Percentiles rank a stretch among this genome's conserved stretches.
phyloP scores from a whole-genome alignment of 441 rosid genomes.

The Jatropha multifida region DNA sequence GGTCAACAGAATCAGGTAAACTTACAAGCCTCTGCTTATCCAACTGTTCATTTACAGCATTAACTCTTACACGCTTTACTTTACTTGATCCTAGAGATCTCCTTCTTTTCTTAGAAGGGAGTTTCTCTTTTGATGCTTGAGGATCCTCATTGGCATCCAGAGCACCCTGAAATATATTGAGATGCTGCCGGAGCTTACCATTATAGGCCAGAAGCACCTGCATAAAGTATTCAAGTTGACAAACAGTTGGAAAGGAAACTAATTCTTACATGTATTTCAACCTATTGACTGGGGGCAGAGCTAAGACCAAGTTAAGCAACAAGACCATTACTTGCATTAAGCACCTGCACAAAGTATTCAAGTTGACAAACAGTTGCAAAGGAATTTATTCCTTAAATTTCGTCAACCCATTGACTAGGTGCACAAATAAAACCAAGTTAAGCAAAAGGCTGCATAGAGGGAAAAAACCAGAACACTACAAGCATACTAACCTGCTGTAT shows the following conservation, averaged over 20 bases:
- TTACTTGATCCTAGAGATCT: slow-evolving; percentile 36
- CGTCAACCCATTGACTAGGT: neutral
- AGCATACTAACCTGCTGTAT: slow-evolving; percentile 66
- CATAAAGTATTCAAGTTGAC: slow-evolving; percentile 23
- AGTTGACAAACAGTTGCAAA: neutral
- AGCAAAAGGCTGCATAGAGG: neutral
- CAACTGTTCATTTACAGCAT: slow-evolving; percentile 33
- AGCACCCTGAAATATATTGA: slow-evolving; percentile 40
- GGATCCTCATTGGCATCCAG: slow-evolving; percentile 33
- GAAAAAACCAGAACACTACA: neutral
- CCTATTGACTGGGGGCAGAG: neutral
- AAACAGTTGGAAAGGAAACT: neutral
- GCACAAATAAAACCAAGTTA: neutral
- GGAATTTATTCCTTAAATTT: neutral
- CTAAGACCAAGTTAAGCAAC: slow-evolving; percentile 7
- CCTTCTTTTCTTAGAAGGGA: slow-evolving; percentile 55
- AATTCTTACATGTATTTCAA: neutral
- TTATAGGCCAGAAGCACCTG: slow-evolving; percentile 85
- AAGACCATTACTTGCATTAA: slow-evolving; percentile 59
- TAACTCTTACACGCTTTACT: slow-evolving; percentile 39
- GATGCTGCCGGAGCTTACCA: slow-evolving; percentile 56
- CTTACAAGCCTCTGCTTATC: slow-evolving; percentile 18
- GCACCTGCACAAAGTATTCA: slow-evolving; percentile 54
- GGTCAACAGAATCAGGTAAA: slow-evolving; percentile 35
- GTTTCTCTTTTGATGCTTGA: slow-evolving; percentile 30